Base-by-base conservation (phyloP, 2,329 filamentous ascomycete species). In the Cytospora piceae region DNA sequence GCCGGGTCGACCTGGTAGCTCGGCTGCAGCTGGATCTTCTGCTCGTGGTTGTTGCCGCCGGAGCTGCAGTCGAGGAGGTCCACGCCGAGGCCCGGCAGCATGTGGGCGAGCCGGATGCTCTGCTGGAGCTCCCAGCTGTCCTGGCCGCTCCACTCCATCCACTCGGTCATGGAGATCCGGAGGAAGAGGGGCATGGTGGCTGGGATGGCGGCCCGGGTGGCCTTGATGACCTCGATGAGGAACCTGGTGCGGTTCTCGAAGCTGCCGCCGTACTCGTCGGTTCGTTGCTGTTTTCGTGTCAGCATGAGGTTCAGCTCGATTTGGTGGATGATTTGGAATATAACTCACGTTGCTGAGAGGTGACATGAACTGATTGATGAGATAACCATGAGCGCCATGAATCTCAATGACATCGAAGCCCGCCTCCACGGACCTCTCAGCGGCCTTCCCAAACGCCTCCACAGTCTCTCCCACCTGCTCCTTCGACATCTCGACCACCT, bases 1-100 rank as follows among this genome's bases (percentile, higher is more conserved):
- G 92, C 90, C 63, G 95, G 86, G 51, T 88, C 86, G 27, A 88
- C 84, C 80, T 96, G 93, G 81, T 91, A 94, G 49, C 83, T 86
- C 1, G 88, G 87, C 54, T 85, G 83, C 15, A 82, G 72, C 24
- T 85, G 77, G 69, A 92, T 86, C 74, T 87, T 80, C 73, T 91
- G 88, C 54, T 77, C 75, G 42, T 81, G 76, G 74, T 87, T 85
- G 74, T 91, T 90, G 49, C 91, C 94, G 39, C 88, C 92, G 0
- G 88, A 89, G 71, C 89, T 93, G 65, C 96, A 87, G 75, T 97
- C 94, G 34, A 97, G 82, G 20, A 96, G 80, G 74, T 97, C 94
- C 53, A 97, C 84, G 34, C 94, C 94, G 15, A 83, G 81, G 0
- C 84, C 85, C 0, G 91, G 90, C 0, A 97, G 84, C 12, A 90